Conservation (phyloP, 169 alveolate genomes). For the Babesia microti region DNA sequence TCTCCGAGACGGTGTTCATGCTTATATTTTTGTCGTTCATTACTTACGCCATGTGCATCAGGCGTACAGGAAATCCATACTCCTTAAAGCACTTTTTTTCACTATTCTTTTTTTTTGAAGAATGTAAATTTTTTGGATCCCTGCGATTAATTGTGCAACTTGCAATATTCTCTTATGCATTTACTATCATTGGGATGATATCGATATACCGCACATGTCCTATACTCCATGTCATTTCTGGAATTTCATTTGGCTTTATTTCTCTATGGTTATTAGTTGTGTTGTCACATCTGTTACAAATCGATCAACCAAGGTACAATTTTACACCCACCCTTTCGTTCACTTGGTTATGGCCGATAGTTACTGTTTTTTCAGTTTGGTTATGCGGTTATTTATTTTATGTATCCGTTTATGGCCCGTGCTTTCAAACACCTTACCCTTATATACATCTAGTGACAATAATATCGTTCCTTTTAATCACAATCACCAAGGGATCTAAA, state of each 20-base stretch:
- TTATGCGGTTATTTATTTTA: conserved; percentile 37
- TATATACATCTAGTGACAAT: conserved; percentile 22
- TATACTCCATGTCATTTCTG: conserved; percentile 38
- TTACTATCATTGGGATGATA: conserved; percentile 3
- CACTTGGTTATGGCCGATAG: conserved; percentile 43
- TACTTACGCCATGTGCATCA: conserved; percentile 17
- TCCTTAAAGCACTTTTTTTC: conserved; percentile 20
- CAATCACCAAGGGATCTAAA: conserved; percentile 15
- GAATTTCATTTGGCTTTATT: conserved; percentile 40
- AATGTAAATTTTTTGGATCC: conserved; percentile 10
- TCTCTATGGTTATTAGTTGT: conserved; percentile 25
- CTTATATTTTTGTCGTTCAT: conserved; percentile 37
- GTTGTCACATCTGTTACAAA: conserved; percentile 34
- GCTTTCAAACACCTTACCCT: conserved; percentile 17
- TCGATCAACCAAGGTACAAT: conserved; percentile 22
- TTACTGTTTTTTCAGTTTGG: conserved; percentile 32
- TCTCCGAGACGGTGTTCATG: conserved; percentile 32
- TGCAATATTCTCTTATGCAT: conserved; percentile 11
- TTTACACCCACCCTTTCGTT: conserved; percentile 24
- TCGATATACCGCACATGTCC: conserved; percentile 24
- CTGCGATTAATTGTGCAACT: conserved; percentile 16
- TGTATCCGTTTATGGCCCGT: conserved; percentile 39
- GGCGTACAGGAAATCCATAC: conserved; percentile 28
- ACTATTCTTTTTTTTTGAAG: conserved; percentile 18
- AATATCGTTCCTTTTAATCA: conserved; percentile 26